Base-by-base conservation (phyloP, 768 basidiomycete genomes). In the Boletus insuetus region DNA sequence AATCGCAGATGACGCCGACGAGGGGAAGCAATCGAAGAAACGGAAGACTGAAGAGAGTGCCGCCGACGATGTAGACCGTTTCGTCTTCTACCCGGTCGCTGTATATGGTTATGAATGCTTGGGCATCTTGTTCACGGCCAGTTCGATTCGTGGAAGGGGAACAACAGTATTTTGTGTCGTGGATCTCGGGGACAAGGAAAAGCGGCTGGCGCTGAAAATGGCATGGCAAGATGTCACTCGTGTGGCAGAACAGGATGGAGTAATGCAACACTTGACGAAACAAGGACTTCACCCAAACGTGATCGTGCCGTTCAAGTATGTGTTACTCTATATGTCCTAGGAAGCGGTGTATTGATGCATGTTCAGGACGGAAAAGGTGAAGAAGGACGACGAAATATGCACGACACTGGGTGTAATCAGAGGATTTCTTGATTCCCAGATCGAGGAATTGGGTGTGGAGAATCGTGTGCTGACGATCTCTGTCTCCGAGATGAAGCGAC, bases 71-170 rank as follows among this genome's bases (percentile, higher is more conserved):
- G 24, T 24, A 1, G 24, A 24, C 4, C 24, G 24, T 24, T 24
- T 24, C 3, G 24, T 24, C 24, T 24, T 24, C 24, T 24, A 24
- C 24, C 24, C 24, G 24, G 24, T 24, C 24, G 24, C 24, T 24
- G 24, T 24, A 24, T 24, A 24, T 24, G 24, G 24, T 24, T 24
- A 24, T 5, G 4, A 24, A 24, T 58, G 56, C 10, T 4, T 46
- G 6, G 52, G 47, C 2, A 39, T 37, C 3, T 26, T 44, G 42
- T 44, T 44, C 6, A 59, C 53, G 9, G 3, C 50, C 1, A 14
- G 53, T 20, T 63, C 58, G 1, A 49, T 63, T 42, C 57, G 60
- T 22, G 58, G 62, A 14, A 24, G 55, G 4, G 50, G 51, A 19
- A 57, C 55, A 12, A 51, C 51, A 2, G 53, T 63, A 4, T 64